Percentiles rank a stretch among this genome's conserved stretches.
These are phyloP conservation scores for Populus trichocarpa DNA, from an alignment of 441 rosid species.

Conservation along the genomic window DNA sequence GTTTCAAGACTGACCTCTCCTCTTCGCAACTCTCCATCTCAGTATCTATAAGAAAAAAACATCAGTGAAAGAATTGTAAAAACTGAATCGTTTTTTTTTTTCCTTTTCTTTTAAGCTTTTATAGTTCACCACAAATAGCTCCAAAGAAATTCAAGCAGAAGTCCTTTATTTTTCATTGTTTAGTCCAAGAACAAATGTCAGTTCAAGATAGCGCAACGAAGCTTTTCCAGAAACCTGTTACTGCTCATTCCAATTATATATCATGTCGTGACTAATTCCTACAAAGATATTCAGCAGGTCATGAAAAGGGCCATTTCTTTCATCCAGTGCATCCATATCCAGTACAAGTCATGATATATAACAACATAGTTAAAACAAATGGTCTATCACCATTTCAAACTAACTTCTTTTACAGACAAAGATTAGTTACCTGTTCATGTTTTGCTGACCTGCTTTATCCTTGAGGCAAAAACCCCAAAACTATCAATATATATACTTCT, in stretches of 20 bases:
- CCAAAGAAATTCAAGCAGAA: not conserved
- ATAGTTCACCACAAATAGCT: not conserved
- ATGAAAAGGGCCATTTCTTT: not conserved
- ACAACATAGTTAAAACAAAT: not conserved
- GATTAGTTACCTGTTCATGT: not conserved
- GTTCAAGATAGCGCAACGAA: not conserved
- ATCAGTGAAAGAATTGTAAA: slow-evolving; percentile 9
- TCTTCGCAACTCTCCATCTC: slow-evolving; percentile 68
- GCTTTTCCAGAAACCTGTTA: not conserved
- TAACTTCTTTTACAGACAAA: not conserved
- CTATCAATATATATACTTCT: not conserved
- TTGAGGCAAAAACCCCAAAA: not conserved
- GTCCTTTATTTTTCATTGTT: too few relatives aligned
- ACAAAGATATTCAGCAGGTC: not conserved
- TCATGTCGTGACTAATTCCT: not conserved
- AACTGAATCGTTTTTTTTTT: not conserved
- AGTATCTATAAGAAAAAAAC: slow-evolving; percentile 44
- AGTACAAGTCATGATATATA: not conserved
- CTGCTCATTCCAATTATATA: not conserved
- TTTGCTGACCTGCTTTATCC: not conserved
- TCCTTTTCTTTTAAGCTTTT: not conserved
- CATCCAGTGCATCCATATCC: not conserved
- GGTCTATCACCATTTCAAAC: not conserved
- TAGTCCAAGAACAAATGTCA: not conserved
- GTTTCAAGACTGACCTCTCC: slow-evolving; percentile 56